Conservation (phyloP, 164 flowering plant species). For the Protea cynaroides region DNA sequence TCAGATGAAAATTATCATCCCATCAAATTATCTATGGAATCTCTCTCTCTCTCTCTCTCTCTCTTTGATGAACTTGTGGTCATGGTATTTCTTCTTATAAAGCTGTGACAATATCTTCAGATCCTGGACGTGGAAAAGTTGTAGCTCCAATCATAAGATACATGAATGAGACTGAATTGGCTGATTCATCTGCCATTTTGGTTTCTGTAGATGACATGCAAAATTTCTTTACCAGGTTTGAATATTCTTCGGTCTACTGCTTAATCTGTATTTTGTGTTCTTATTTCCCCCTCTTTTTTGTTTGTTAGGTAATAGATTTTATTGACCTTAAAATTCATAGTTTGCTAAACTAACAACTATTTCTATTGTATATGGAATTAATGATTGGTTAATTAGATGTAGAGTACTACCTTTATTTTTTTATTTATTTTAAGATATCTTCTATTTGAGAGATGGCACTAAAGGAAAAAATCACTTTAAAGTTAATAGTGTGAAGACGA, state of each 20-base stretch:
- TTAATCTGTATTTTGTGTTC: not conserved
- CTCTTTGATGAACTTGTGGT: constrained; percentile 4
- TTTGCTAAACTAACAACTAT: too few relatives aligned
- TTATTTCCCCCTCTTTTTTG: too few relatives aligned
- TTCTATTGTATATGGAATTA: too few relatives aligned
- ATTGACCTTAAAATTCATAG: too few relatives aligned
- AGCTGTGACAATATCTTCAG: constrained; percentile 26
- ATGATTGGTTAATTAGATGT: too few relatives aligned
- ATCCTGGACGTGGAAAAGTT: constrained; percentile 78
- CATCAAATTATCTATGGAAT: not conserved
- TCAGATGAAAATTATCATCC: not conserved
- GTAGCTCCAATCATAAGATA: constrained; percentile 70
- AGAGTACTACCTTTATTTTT: too few relatives aligned
- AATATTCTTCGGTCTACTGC: not conserved
- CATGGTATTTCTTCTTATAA: not conserved
- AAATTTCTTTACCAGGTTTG: constrained; percentile 53
- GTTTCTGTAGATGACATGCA: constrained; percentile 49
- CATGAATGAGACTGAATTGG: constrained; percentile 24
- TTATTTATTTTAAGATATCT: too few relatives aligned
- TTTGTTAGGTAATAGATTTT: not conserved
- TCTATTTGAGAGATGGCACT: too few relatives aligned
- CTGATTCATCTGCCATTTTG: constrained; percentile 51
- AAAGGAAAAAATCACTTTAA: too few relatives aligned
- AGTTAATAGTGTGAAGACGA: too few relatives aligned
- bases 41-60: not conserved